A percentile compares a stretch with the other conserved stretches of the same genome.
Conservation (phyloP, 2,329 filamentous ascomycete species). For the Rutstroemia sydowiana region DNA sequence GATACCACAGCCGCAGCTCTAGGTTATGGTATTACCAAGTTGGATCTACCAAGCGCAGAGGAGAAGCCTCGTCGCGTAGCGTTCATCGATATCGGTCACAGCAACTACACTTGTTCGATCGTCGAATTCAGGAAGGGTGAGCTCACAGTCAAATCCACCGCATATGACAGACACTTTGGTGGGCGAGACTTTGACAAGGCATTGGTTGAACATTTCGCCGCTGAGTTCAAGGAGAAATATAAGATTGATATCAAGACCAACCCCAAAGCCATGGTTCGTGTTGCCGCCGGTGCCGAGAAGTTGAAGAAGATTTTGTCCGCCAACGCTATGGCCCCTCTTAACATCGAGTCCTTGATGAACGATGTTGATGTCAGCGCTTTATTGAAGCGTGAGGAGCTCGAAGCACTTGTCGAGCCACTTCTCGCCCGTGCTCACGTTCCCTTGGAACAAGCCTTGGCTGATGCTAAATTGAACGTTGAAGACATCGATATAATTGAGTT, state of each 20-base stretch:
- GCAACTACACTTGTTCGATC: conserved; percentile 88
- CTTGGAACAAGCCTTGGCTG: conserved; percentile 85
- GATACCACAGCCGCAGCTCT: conserved; percentile 94
- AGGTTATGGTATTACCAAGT: conserved; percentile 96
- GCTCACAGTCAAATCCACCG: conserved; percentile 83
- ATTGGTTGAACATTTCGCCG: conserved; percentile 86
- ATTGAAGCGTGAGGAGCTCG: conserved; percentile 90
- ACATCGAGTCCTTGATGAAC: conserved; percentile 98
- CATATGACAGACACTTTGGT: conserved; percentile 93
- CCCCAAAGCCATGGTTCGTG: conserved; percentile 81
- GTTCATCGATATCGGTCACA: conserved; percentile 94
- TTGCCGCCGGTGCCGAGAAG: conserved; percentile 86
- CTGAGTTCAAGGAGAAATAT: conserved; percentile 96
- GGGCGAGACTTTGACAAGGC: conserved; percentile 96
- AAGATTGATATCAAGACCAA: conserved; percentile 93
- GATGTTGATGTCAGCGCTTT: conserved; percentile 85
- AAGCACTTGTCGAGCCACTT: conserved; percentile 81
- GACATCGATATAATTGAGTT: conserved; percentile 93
- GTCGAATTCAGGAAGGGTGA: conserved; percentile 98
- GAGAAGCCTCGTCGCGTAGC: conserved; percentile 87
- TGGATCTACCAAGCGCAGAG: conserved; percentile 79
- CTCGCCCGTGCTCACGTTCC: conserved; percentile 65
- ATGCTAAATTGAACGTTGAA: conserved; percentile 82
- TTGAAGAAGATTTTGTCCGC: conserved; percentile 97
- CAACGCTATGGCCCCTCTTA: conserved; percentile 85